Conservation (phyloP, 2,329 filamentous ascomycete species). For the Ustulina deusta region DNA sequence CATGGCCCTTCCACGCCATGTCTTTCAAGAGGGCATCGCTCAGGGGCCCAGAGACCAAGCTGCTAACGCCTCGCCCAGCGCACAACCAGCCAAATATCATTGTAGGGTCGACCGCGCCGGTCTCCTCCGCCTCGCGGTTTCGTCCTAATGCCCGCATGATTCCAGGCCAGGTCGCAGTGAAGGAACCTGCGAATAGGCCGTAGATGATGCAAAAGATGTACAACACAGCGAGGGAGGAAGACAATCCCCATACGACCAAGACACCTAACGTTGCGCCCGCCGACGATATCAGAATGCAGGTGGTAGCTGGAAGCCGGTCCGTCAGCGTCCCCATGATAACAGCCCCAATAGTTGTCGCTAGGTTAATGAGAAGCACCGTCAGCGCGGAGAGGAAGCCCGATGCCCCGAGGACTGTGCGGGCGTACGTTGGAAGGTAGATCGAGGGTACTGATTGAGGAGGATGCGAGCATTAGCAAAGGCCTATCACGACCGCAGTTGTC, state of each 20-base stretch:
- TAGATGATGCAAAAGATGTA: constrained; percentile 65
- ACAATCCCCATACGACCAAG: constrained; percentile 67
- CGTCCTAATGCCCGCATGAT: constrained; percentile 41
- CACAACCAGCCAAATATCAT: constrained; percentile 69
- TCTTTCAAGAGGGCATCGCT: constrained; percentile 63
- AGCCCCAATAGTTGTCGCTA: constrained; percentile 60
- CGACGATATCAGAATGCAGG: constrained; percentile 62
- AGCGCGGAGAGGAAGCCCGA: constrained; percentile 59
- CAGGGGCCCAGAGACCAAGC: constrained; percentile 66
- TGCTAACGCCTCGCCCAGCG: constrained; percentile 70
- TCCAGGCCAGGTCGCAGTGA: constrained; percentile 42
- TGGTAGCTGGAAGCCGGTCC: constrained; percentile 58
- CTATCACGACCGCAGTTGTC: background rate
- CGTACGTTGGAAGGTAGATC: constrained; percentile 65
- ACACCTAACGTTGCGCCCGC: constrained; percentile 61
- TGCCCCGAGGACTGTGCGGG: constrained; percentile 54
- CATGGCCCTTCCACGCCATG: constrained; percentile 57
- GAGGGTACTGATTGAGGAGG: constrained; percentile 56
- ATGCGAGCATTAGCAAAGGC: background rate
- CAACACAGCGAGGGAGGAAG: constrained; percentile 58
- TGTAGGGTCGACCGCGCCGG: constrained; percentile 53
- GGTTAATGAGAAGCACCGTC: constrained; percentile 62
- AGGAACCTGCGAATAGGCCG: constrained; percentile 67
- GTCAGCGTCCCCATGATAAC: constrained; percentile 60
- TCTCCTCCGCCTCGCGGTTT: constrained; percentile 29